These are phyloP conservation scores for Astrephomene gubernaculifera DNA, from an alignment of 139 green algal genomes.

Conservation along the genomic window DNA sequence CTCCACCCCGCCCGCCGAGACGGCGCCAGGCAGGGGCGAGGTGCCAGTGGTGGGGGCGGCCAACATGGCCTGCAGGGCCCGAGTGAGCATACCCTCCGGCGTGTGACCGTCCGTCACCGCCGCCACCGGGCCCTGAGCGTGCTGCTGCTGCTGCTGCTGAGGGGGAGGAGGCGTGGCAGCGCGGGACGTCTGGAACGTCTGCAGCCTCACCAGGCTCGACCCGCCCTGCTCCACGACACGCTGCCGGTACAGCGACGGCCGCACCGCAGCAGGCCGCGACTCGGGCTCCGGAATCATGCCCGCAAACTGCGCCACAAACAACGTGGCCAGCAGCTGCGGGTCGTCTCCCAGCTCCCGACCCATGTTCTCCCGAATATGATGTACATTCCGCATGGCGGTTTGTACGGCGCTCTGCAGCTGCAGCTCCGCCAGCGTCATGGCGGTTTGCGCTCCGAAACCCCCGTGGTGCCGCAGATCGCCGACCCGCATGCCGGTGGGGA, in stretches of 20 bases:
- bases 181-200: not conserved
- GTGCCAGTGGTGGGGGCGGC: not conserved
- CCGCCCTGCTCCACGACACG: slow-evolving; percentile 19
- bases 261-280: not conserved
- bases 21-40: not conserved
- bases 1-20: not conserved
- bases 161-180: not conserved
- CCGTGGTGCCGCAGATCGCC: slow-evolving; percentile 27
- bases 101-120: slow-evolving; percentile 35
- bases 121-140: not conserved
- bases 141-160: too few relatives aligned
- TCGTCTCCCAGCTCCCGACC: slow-evolving; percentile 38
- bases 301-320: slow-evolving; percentile 47
- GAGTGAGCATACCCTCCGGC: slow-evolving; percentile 42
- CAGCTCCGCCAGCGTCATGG: slow-evolving; percentile 33
- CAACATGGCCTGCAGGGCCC: slow-evolving; percentile 44
- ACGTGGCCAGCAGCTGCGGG: slow-evolving; percentile 41
- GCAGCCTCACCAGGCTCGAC: not conserved
- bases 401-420: slow-evolving; percentile 45
- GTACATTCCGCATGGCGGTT: slow-evolving; percentile 40
- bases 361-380: slow-evolving; percentile 42
- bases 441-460: not conserved
- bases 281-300: slow-evolving; percentile 32
- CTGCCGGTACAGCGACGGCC: slow-evolving; percentile 42
- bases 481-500: slow-evolving; percentile 35